A percentile compares a stretch with the other conserved stretches of the same genome.
Evolutionary conservation across 495 filamentous ascomycete species (phyloP).

Genomic region (Aspergillus leporis): DNA sequence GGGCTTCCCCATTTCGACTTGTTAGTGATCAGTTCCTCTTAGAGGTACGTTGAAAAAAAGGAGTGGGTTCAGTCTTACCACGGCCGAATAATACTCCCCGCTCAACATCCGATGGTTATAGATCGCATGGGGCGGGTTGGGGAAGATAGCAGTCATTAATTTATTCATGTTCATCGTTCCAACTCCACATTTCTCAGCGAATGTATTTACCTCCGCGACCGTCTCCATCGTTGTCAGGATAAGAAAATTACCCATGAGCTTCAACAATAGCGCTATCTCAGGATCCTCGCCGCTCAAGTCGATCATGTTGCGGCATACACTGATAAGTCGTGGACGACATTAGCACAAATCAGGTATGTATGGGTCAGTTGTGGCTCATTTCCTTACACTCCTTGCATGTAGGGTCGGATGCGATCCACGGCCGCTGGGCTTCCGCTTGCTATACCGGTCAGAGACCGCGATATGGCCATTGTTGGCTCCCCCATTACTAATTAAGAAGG

Average conservation of each 20-base stretch:
- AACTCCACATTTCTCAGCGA: constrained; percentile 9
- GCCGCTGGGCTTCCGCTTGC: not conserved
- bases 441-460: constrained; percentile 7
- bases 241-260: constrained; percentile 16
- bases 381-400: not conserved
- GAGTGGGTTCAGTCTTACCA: no score
- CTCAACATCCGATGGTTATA: constrained; percentile 14
- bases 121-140: constrained; percentile 11
- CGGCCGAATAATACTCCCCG: not conserved
- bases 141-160: constrained; percentile 11
- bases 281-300: constrained; percentile 13
- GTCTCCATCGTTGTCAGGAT: constrained; percentile 15
- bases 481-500: constrained; percentile 5
- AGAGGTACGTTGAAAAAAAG: no score
- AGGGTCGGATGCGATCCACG: constrained; percentile 8
- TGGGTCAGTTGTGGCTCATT: no score
- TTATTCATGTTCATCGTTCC: constrained; percentile 10
- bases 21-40: no score
- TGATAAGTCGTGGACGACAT: not conserved
- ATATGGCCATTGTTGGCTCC: not conserved
- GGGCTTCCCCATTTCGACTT: not conserved
- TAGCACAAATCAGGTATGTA: no score
- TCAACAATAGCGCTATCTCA: constrained; percentile 1
- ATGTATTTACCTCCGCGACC: constrained; percentile 10
- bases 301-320: constrained; percentile 5